phyloP scores from a whole-genome alignment of 2,329 filamentous ascomycete genomes.

The Apiospora rasikravindrae region DNA sequence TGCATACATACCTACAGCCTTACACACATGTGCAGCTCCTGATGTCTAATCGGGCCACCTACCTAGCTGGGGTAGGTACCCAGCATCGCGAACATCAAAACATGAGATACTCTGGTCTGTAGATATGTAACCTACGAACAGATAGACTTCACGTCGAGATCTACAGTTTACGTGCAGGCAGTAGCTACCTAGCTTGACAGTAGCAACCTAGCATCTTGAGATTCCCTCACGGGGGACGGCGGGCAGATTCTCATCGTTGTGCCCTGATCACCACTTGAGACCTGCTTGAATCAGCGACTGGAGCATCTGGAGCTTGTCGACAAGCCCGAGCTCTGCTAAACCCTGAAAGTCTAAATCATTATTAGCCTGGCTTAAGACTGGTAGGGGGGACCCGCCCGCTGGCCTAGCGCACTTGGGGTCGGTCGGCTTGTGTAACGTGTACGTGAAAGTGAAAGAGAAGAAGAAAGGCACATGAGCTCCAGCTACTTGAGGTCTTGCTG shows the following conservation, averaged over 20 bases:
- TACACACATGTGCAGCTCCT: neutral
- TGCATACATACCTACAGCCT: neutral
- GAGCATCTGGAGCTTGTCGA: conserved; percentile 6
- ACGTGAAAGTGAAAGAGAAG: neutral
- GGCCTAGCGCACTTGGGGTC: conserved; percentile 7
- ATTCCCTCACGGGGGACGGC: neutral
- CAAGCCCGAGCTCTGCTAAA: conserved; percentile 19
- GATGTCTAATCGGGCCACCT: too few species aligned
- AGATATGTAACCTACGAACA: neutral
- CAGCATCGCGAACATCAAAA: neutral
- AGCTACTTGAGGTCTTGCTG: neutral
- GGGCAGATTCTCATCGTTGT: conserved; percentile 3
- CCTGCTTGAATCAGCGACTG: conserved; percentile 18
- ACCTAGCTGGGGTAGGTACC: neutral
- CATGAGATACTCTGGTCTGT: neutral
- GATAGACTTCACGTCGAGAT: neutral
- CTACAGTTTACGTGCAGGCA: neutral
- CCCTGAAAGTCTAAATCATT: conserved; percentile 18
- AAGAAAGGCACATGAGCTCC: neutral
- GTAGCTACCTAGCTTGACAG: neutral
- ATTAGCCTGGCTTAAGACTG: conserved; percentile 3
- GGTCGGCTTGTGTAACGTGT: conserved; percentile 15
- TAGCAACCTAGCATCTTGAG: conserved; percentile 10
- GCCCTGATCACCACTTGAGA: conserved; percentile 19
- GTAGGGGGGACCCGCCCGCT: neutral